Conservation (phyloP, 257 asterid species). For the Coffea canephora region DNA sequence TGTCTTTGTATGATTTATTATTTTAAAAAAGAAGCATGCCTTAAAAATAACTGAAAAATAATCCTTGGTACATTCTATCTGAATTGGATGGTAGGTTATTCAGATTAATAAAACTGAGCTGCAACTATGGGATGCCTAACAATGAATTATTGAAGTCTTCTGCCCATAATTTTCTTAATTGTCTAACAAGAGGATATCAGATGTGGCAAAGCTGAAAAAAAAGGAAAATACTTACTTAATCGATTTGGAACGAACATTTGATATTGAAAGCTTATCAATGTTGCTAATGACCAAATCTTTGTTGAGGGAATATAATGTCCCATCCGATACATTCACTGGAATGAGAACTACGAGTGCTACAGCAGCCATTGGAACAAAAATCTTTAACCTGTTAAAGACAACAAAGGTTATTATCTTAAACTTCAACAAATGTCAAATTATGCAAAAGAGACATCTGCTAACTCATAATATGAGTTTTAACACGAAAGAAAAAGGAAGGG, state of each 20-base stretch:
- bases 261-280: conserved; percentile 97
- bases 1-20: not conserved
- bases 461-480: not conserved
- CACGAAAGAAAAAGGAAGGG: not conserved
- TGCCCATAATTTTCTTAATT: not conserved
- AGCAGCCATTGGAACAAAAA: conserved; percentile 77
- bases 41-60: not conserved
- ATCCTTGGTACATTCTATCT: not conserved
- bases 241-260: conserved; percentile 78
- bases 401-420: conserved; percentile 1
- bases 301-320: conserved; percentile 60
- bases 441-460: not conserved
- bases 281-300: conserved; percentile 82
- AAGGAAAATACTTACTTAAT: conserved; percentile 53
- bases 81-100: too few relatives aligned
- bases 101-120: not conserved
- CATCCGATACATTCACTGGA: conserved; percentile 85
- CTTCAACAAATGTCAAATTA: not conserved
- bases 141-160: not conserved
- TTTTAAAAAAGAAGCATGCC: not conserved
- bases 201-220: not conserved
- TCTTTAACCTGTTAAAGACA: conserved; percentile 60
- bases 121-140: not conserved
- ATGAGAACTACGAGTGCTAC: conserved; percentile 80
- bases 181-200: not conserved